Base-by-base conservation (phyloP, 306 rosid species). In the Trifolium pratense region DNA sequence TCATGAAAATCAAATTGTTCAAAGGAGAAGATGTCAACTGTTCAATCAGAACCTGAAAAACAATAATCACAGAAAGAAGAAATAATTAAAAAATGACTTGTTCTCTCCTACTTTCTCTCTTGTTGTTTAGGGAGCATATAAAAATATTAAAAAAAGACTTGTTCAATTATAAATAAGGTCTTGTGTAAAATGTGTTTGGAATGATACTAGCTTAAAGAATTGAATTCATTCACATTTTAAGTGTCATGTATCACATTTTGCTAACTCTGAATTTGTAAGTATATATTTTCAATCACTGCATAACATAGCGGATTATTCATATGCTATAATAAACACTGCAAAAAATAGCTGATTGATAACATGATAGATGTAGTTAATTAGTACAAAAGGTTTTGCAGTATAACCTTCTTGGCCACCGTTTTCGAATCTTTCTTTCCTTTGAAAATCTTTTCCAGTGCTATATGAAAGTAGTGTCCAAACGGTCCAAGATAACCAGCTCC, bases 401-500 rank as follows among this genome's bases (percentile, higher is more conserved):
- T 67, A 78, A 89, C 97, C 99, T 91, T 94, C 80, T 91, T 91
- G 76, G 86, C 90, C 42, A 91, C 95, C 49, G 99, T 91, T 86
- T 84, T 89, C 43, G 91, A 31, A 80, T 94, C 99, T 83, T 84
- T 89, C 86, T 89, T 94, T 77, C 99, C 99, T 78, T 88, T 83
- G 95, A 94, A 94, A 80, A 88, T 86, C 71, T 86, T 94, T 16
- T 94, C 99, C 14, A 94, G 86, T 34, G 79, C 53, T 21, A 73
- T 62, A 52, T 94, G 91, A 74, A 83, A 80, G 83, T n/a, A 91
- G 85, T 89, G 99, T 55, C 97, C 95, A 76, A 89, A 88, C 20
- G 99, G 99, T 84, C 99, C 99, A 78, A 89, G 87, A 86, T 91
- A 94, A 75, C 81, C 92, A 18, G 89, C 97, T 82, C 97, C 99